Percentiles rank a stretch among this genome's conserved stretches.
These are phyloP conservation scores for Wallemia mellicola DNA, from an alignment of 1,284 basidiomycete genomes.

Conservation along the genomic window DNA sequence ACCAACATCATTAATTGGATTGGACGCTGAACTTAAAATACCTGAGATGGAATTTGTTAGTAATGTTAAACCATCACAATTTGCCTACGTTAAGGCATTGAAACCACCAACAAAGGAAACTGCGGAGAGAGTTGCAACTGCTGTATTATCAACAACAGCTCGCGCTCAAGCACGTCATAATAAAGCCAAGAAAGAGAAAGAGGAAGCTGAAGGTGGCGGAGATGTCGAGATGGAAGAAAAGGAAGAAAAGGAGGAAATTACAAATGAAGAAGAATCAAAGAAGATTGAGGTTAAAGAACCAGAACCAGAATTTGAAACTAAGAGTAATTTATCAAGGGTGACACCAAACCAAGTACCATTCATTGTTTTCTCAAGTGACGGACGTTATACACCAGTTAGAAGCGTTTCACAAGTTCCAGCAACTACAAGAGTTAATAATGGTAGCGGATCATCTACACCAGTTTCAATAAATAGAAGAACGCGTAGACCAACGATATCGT, in stretches of 20 bases:
- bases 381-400: constrained; percentile 69
- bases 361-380: constrained; percentile 46
- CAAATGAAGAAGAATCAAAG: constrained; percentile 21
- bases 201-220: constrained; percentile 51
- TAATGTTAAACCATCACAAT: constrained; percentile 56
- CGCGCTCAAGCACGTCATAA: constrained; percentile 75
- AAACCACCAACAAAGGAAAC: constrained; percentile 73
- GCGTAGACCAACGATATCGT: constrained; percentile 10
- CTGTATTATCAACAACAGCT: constrained; percentile 76
- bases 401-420: constrained; percentile 26
- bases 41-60: constrained; percentile 72
- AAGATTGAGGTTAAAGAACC: constrained; percentile 22
- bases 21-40: constrained; percentile 53
- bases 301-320: constrained; percentile 35
- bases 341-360: constrained; percentile 63
- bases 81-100: constrained; percentile 55
- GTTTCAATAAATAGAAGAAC: constrained; percentile 1
- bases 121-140: constrained; percentile 61
- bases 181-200: constrained; percentile 35
- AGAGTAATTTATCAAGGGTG: constrained; percentile 73
- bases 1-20: constrained; percentile 70
- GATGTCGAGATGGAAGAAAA: constrained; percentile 47
- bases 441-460: constrained; percentile 1
- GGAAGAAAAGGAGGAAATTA: constrained; percentile 12
- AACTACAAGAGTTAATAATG: constrained; percentile 1